Conservation (phyloP, 2,329 filamentous ascomycete genomes). For the Cryphonectria carpinicola region DNA sequence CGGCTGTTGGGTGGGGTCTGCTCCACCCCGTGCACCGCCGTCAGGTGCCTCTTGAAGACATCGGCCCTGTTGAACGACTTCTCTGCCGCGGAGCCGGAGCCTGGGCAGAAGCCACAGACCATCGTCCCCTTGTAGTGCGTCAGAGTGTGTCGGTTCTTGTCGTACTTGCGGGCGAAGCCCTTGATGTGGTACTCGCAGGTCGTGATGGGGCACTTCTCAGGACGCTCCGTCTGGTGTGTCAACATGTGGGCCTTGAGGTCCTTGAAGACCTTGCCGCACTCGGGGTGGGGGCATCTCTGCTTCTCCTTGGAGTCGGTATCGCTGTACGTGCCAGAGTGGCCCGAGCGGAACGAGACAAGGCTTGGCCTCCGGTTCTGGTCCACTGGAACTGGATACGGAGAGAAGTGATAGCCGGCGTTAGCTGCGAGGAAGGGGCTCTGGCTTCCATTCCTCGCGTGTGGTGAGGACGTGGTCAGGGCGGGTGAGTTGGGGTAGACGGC, state of each 20-base stretch:
- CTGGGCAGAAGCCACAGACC: constrained; percentile 94
- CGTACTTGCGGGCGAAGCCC: constrained; percentile 93
- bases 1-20: constrained; percentile 91
- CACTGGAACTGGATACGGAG: constrained; percentile 55
- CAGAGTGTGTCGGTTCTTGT: constrained; percentile 92
- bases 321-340: constrained; percentile 62
- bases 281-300: constrained; percentile 77
- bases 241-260: constrained; percentile 94
- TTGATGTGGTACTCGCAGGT: constrained; percentile 92
- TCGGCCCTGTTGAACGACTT: constrained; percentile 96
- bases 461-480: constrained; percentile 59
- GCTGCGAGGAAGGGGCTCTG: constrained; percentile 66
- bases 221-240: constrained; percentile 87
- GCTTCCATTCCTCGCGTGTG: constrained; percentile 58
- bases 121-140: constrained; percentile 98
- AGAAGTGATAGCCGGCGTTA: constrained; percentile 50
- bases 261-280: constrained; percentile 86
- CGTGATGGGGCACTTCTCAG: constrained; percentile 91
- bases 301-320: constrained; percentile 69
- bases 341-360: constrained; percentile 70
- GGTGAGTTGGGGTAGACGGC: constrained; percentile 63
- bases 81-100: constrained; percentile 83
- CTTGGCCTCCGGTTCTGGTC: constrained; percentile 64
- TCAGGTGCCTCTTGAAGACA: constrained; percentile 93
- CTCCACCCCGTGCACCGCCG: constrained; percentile 88